A percentile compares a stretch with the other conserved stretches of the same genome.
Conservation (phyloP, 164 flowering plant species). For the Chimonanthus praecox region DNA sequence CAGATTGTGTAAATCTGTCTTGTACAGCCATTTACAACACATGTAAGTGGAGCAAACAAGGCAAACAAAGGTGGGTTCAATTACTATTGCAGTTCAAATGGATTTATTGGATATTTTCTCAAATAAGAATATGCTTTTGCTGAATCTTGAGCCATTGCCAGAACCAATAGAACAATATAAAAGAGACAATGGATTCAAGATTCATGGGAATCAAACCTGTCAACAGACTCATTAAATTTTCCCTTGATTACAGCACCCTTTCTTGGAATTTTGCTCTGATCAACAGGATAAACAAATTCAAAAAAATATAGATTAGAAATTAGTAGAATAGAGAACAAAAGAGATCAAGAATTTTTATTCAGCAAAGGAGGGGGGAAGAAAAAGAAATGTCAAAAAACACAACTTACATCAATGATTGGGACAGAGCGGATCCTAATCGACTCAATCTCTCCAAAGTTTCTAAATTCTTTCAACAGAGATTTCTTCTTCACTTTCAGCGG, state of each 20-base stretch:
- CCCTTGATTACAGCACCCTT: constrained; percentile 73
- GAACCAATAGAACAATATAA: too few relatives aligned
- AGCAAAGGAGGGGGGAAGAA: not conserved
- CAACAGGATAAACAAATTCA: constrained; percentile 7
- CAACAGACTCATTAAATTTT: constrained; percentile 62
- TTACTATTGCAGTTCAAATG: too few relatives aligned
- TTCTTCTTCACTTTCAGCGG: constrained; percentile 86
- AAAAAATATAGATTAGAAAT: not conserved
- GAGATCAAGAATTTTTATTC: not conserved
- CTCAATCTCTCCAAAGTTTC: constrained; percentile 77
- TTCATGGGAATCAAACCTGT: constrained; percentile 44
- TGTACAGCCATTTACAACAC: too few relatives aligned
- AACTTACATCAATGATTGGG: constrained; percentile 72
- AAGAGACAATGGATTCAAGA: not conserved
- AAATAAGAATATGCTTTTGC: too few relatives aligned
- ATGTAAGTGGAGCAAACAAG: too few relatives aligned
- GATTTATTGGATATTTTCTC: too few relatives aligned
- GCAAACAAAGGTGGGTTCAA: too few relatives aligned
- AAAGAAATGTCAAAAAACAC: not conserved
- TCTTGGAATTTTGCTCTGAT: constrained; percentile 73
- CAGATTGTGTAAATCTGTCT: too few relatives aligned
- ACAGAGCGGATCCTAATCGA: constrained; percentile 92
- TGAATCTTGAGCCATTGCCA: not conserved
- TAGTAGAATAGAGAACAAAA: not conserved
- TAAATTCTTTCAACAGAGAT: constrained; percentile 65